These are phyloP conservation scores for Delonix regia DNA, from an alignment of 306 rosid genomes.

Conservation along the genomic window DNA sequence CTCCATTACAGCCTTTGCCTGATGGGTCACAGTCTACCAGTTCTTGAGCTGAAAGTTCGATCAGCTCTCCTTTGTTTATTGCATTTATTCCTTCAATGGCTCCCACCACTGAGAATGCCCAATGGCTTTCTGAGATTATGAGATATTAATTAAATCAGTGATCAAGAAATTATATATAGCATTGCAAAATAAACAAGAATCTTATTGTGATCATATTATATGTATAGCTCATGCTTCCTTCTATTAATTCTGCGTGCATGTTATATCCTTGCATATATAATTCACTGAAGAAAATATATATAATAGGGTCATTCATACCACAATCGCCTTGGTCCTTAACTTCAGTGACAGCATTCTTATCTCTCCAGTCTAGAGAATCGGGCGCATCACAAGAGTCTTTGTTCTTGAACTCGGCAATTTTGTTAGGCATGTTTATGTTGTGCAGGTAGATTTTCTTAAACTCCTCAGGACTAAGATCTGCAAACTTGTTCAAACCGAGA, in stretches of 20 bases:
- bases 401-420: not conserved
- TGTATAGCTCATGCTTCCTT: too few relatives aligned
- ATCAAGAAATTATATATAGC: not conserved
- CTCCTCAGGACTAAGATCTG: conserved; percentile 54
- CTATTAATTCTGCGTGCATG: too few relatives aligned
- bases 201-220: too few relatives aligned
- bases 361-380: conserved; percentile 63
- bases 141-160: not conserved
- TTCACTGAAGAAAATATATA: not conserved
- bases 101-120: conserved; percentile 70
- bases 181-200: too few relatives aligned
- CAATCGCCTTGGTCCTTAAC: conserved; percentile 64
- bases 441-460: conserved; percentile 36
- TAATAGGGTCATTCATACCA: conserved; percentile 35
- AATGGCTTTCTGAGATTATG: conserved; percentile 56
- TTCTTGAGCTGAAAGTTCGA: conserved; percentile 65
- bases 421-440: not conserved
- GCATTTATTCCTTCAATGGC: conserved; percentile 78
- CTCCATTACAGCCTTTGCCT: conserved; percentile 64
- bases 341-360: conserved; percentile 54
- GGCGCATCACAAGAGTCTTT: conserved; percentile 45
- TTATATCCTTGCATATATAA: not conserved
- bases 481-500: conserved; percentile 50
- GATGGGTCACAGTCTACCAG: conserved; percentile 70
- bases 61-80: conserved; percentile 57